Evolutionary conservation across 768 basidiomycete genomes (phyloP).

Genomic region (Pilatotrama ljubarskyi): DNA sequence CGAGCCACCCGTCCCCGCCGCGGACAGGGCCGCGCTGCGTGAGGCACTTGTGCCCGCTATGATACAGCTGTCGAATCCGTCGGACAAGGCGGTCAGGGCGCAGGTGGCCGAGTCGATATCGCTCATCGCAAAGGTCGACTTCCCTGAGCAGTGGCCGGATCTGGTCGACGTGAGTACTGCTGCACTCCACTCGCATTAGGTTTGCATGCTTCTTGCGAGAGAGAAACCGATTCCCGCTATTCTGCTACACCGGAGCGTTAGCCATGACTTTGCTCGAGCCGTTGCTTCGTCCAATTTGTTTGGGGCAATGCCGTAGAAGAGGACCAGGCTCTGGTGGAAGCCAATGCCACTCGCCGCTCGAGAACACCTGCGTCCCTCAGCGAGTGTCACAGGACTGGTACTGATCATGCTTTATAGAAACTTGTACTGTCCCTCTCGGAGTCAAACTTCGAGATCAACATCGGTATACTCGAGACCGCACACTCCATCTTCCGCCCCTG

Average conservation of each 20-base stretch:
- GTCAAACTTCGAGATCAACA: constrained; percentile 81
- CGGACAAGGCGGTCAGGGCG: constrained; percentile 71
- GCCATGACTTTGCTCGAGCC: too few species aligned
- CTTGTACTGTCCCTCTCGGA: constrained; percentile 80
- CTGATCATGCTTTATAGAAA: constrained; percentile 55
- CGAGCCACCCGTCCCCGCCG: constrained; percentile 64
- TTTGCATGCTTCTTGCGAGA: background rate
- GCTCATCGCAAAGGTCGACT: constrained; percentile 89
- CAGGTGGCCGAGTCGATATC: constrained; percentile 94
- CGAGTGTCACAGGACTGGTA: background rate
- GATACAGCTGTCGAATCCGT: constrained; percentile 75
- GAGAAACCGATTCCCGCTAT: background rate
- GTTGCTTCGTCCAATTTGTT: too few species aligned
- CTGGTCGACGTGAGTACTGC: constrained; percentile 77
- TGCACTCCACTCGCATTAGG: background rate
- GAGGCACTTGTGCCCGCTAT: constrained; percentile 86
- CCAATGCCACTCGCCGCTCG: too few species aligned
- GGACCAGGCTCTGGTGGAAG: too few species aligned
- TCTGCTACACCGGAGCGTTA: background rate
- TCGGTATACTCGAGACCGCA: constrained; percentile 90
- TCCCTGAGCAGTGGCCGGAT: constrained; percentile 85
- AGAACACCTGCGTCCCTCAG: too few species aligned
- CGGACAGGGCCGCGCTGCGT: constrained; percentile 75
- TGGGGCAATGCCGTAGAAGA: too few species aligned
- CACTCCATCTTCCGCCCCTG: constrained; percentile 95